Conservation (phyloP, 768 basidiomycete genomes). For the Mycena rosella region DNA sequence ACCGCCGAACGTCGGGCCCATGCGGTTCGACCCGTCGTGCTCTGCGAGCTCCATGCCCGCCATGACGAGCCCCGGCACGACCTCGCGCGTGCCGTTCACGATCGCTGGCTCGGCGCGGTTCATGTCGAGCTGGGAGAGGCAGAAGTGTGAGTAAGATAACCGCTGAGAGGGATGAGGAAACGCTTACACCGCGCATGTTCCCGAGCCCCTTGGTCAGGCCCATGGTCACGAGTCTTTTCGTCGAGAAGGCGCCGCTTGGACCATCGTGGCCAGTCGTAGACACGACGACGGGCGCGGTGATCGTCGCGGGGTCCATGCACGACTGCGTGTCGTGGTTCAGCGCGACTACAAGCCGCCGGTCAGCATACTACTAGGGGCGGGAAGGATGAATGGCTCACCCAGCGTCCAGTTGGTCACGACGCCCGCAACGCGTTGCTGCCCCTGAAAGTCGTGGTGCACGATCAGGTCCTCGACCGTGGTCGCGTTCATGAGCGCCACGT, state of each 20-base stretch:
- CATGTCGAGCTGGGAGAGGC: conserved; percentile 68
- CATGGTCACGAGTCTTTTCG: conserved; percentile 81
- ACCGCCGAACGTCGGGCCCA: conserved; percentile 84
- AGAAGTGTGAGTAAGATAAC: not conserved
- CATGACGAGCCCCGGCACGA: conserved; percentile 80
- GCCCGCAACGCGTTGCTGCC: conserved; percentile 63
- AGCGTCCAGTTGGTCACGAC: conserved; percentile 68
- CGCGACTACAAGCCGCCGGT: conserved; percentile 50
- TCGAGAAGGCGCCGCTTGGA: conserved; percentile 85
- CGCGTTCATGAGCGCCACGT: conserved; percentile 82
- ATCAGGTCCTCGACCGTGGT: conserved; percentile 88
- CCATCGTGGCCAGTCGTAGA: conserved; percentile 85
- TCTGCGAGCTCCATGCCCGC: conserved; percentile 88
- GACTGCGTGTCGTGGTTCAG: conserved; percentile 81
- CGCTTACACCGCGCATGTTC: conserved; percentile 72
- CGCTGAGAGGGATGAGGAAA: not conserved
- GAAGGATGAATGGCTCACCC: conserved; percentile 1
- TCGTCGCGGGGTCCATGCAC: conserved; percentile 84
- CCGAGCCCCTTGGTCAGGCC: conserved; percentile 82
- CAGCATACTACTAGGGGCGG: not conserved
- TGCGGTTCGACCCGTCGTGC: conserved; percentile 83
- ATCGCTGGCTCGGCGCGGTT: conserved; percentile 86
- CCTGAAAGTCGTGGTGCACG: conserved; percentile 69
- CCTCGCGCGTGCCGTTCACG: conserved; percentile 82
- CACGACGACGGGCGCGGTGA: conserved; percentile 82